phyloP scores from a whole-genome alignment of 2,329 filamentous ascomycete genomes.

The Trichoderma cornu-damae region DNA sequence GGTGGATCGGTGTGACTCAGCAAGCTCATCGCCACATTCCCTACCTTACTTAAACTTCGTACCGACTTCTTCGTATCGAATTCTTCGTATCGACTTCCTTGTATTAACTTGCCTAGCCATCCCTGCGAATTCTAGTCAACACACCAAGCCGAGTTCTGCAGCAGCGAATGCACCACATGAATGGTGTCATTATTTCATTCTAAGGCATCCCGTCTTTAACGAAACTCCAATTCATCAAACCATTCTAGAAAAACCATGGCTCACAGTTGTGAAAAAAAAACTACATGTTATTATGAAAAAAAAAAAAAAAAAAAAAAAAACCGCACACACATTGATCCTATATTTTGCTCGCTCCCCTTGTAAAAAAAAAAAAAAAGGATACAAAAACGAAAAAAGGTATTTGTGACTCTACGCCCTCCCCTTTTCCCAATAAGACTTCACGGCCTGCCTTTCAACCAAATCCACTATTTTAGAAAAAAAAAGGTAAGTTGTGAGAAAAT shows the following conservation, averaged over 20 bases:
- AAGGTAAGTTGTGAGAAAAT: neutral
- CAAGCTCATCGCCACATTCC: neutral
- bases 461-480: neutral
- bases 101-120: neutral
- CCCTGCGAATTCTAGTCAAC: neutral
- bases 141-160: neutral
- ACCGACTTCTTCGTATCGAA: too few species aligned
- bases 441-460: constrained; percentile 13
- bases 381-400: neutral
- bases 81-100: too few species aligned
- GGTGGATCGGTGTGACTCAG: constrained; percentile 17
- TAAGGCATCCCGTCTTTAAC: neutral
- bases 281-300: neutral
- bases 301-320: too few species aligned
- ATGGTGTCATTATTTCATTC: neutral
- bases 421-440: constrained; percentile 10
- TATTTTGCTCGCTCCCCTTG: neutral
- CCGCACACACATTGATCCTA: constrained; percentile 1
- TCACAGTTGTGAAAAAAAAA: neutral
- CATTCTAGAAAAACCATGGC: neutral
- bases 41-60: neutral
- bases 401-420: constrained; percentile 2
- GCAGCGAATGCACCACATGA: too few species aligned
- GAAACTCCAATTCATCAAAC: neutral
- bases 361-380: neutral